Conservation (phyloP, 768 basidiomycete genomes). For the Boletus fagicola region DNA sequence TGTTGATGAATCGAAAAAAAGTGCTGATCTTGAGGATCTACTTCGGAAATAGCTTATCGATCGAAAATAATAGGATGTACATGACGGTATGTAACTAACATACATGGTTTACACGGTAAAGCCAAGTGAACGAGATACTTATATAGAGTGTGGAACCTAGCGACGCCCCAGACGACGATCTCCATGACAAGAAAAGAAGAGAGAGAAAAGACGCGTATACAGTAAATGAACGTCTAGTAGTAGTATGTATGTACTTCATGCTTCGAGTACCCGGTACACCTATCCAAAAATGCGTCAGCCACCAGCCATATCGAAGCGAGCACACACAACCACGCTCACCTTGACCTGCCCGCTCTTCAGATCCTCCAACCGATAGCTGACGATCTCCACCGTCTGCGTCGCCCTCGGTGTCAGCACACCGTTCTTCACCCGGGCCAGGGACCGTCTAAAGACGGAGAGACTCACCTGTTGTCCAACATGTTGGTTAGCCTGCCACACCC, state of each 20-base stretch:
- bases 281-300: slow-evolving; percentile 20
- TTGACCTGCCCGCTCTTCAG: slow-evolving; percentile 81
- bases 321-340: slow-evolving; percentile 38
- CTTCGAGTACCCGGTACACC: slow-evolving; percentile 43
- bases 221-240: neutral
- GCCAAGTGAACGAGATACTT: neutral
- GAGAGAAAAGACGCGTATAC: neutral
- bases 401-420: slow-evolving; percentile 37
- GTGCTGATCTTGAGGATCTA: neutral
- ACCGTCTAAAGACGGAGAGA: slow-evolving; percentile 27
- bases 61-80: too few species aligned
- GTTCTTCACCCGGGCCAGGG: slow-evolving; percentile 32
- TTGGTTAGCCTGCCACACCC: slow-evolving; percentile 83
- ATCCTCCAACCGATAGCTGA: slow-evolving; percentile 88
- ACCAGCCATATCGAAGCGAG: neutral
- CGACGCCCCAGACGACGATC: neutral
- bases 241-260: slow-evolving; percentile 22
- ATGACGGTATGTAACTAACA: neutral
- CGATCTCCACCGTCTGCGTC: slow-evolving; percentile 62
- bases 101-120: neutral
- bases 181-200: neutral
- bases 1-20: neutral
- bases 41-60: neutral
- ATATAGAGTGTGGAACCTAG: neutral
- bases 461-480: slow-evolving; percentile 79